Conservation (phyloP, 1,139 yeast species). For the Debaryomyces coudertii region DNA sequence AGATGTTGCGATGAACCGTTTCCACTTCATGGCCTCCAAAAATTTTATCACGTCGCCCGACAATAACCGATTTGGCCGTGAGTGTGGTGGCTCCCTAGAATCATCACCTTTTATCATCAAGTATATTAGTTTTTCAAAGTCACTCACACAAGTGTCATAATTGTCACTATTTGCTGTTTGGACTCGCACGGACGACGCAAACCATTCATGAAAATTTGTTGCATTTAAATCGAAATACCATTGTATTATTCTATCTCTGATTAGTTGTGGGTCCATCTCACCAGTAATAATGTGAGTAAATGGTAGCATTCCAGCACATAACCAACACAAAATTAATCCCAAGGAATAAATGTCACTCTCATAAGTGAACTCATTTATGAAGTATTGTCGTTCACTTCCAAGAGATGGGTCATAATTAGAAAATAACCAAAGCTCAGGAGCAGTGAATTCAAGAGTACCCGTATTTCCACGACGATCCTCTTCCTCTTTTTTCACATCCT, state of each 20-base stretch:
- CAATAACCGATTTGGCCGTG: constrained; percentile 3
- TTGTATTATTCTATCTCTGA: constrained; percentile 28
- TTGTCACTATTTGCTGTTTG: constrained; percentile 12
- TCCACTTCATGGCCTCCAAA: constrained; percentile 13
- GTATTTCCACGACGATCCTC: constrained; percentile 62
- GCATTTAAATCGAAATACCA: constrained; percentile 34
- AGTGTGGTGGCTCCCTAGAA: background rate
- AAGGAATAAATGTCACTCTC: constrained; percentile 80
- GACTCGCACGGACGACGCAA: constrained; percentile 14
- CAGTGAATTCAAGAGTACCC: constrained; percentile 84
- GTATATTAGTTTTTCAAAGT: constrained; percentile 30
- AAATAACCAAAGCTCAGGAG: constrained; percentile 70
- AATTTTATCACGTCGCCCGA: constrained; percentile 8
- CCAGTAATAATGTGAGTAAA: constrained; percentile 37
- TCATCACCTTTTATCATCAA: constrained; percentile 37
- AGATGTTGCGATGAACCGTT: constrained; percentile 5
- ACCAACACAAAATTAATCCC: constrained; percentile 76
- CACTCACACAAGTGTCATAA: constrained; percentile 17
- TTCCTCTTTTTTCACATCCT: constrained; percentile 3
- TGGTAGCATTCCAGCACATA: constrained; percentile 74
- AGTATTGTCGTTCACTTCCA: constrained; percentile 21
- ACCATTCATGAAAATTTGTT: constrained; percentile 32
- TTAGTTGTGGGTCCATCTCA: constrained; percentile 37
- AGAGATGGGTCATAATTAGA: constrained; percentile 26
- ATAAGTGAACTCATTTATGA: constrained; percentile 58